Conservation (phyloP, 768 basidiomycete species). For the Russula compacta region DNA sequence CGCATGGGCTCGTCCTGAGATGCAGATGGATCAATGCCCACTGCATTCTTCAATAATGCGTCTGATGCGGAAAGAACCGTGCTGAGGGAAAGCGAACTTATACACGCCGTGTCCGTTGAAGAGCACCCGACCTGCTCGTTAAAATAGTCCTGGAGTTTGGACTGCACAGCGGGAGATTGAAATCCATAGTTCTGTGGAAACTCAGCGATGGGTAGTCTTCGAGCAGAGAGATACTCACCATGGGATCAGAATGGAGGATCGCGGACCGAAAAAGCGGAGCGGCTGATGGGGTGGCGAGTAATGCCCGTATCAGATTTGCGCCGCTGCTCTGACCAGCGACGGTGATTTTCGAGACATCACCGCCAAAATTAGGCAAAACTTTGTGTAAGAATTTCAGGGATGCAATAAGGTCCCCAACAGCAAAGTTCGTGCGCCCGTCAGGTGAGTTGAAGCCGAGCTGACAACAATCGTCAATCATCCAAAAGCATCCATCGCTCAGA, state of each 20-base stretch:
- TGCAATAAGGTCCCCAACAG: conserved; percentile 56
- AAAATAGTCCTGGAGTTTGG: conserved; percentile 44
- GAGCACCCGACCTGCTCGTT: conserved; percentile 40
- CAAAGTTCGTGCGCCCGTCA: conserved; percentile 60
- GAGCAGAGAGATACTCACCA: conserved; percentile 38
- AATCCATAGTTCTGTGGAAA: conserved; percentile 59
- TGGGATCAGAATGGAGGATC: conserved; percentile 82
- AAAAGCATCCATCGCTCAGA: neutral
- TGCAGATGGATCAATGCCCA: conserved; percentile 42
- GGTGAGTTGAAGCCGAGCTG: conserved; percentile 74
- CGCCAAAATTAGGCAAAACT: conserved; percentile 56
- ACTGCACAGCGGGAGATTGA: conserved; percentile 44
- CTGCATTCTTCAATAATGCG: conserved; percentile 36
- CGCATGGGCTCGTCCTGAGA: conserved; percentile 52
- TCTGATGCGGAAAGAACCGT: conserved; percentile 47
- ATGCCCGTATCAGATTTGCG: conserved; percentile 65
- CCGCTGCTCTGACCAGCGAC: conserved; percentile 80
- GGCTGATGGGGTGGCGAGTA: conserved; percentile 66
- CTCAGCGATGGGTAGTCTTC: neutral
- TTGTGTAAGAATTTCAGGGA: conserved; percentile 54
- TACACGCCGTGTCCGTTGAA: conserved; percentile 40
- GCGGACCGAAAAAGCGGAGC: conserved; percentile 64
- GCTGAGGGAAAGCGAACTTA: conserved; percentile 38
- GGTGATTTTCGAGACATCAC: conserved; percentile 54
- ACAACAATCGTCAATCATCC: conserved; percentile 9